A percentile compares a stretch with the other conserved stretches of the same genome.
Conservation (phyloP, 1,284 basidiomycete species). For the Sutorius eximius region DNA sequence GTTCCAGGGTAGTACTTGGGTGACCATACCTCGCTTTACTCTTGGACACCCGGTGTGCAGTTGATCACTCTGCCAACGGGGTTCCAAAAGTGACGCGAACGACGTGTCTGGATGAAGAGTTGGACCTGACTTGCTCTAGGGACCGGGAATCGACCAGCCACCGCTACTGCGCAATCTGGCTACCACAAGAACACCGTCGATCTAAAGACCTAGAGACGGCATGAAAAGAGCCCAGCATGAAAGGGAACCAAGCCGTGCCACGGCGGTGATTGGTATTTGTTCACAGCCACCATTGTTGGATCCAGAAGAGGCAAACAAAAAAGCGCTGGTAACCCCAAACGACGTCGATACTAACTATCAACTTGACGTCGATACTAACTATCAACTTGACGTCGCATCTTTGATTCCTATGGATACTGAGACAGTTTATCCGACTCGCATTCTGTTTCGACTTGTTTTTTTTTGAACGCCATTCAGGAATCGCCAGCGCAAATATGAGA, state of each 20-base stretch:
- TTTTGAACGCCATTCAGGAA: background rate
- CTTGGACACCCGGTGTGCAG: background rate
- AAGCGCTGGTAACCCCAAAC: background rate
- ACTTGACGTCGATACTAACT: background rate
- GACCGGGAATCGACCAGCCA: background rate
- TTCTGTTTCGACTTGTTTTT: background rate
- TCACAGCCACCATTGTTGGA: background rate
- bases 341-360: background rate
- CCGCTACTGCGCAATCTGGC: background rate
- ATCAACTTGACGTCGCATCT: background rate
- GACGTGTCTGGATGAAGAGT: background rate
- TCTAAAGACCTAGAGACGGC: background rate
- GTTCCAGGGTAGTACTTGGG: background rate
- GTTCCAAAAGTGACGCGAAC: background rate
- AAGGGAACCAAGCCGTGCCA: no score
- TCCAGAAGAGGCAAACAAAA: background rate
- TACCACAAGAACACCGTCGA: no score
- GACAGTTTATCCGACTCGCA: background rate
- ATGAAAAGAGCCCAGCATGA: background rate
- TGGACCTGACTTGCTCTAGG: background rate
- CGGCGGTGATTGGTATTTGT: no score
- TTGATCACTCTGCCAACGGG: background rate
- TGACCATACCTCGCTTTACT: background rate
- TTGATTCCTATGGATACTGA: slow-evolving; percentile 3
- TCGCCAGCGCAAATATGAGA: background rate